phyloP scores from a whole-genome alignment of 345 rosid genomes.

The Lepidium africanum region DNA sequence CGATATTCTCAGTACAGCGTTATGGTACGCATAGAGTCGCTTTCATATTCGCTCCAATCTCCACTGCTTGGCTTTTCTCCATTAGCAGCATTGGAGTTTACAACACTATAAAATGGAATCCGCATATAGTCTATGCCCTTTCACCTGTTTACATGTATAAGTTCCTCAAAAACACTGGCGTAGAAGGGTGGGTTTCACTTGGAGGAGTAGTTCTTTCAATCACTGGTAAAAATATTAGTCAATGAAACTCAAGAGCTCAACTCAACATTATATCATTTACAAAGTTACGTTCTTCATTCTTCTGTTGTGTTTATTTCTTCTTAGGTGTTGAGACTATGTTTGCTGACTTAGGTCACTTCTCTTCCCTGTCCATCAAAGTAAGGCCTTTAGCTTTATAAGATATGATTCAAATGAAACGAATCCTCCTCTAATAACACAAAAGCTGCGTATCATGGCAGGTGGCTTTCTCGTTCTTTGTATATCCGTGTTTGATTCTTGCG shows the following conservation, averaged over 20 bases:
- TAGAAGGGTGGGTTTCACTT: conserved; percentile 79
- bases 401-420: not conserved
- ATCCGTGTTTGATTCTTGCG: conserved; percentile 80
- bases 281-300: not conserved
- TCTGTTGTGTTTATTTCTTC: not conserved
- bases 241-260: not conserved
- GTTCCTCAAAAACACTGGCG: conserved; percentile 61
- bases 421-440: not conserved
- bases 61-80: conserved; percentile 69
- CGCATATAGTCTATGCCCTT: conserved; percentile 52
- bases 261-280: not conserved
- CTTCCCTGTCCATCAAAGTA: conserved; percentile 78
- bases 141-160: conserved; percentile 77
- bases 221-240: conserved; percentile 46
- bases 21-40: conserved; percentile 77
- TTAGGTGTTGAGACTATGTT: conserved; percentile 85
- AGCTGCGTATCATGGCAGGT: conserved; percentile 34
- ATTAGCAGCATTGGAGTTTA: conserved; percentile 63
- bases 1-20: conserved; percentile 80
- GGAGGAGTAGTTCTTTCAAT: conserved; percentile 86
- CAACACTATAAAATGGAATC: conserved; percentile 74
- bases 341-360: conserved; percentile 86
- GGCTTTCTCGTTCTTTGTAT: conserved; percentile 65
- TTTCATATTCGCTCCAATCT: conserved; percentile 72
- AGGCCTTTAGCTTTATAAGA: not conserved